Percentiles rank a stretch among this genome's conserved stretches.
These are phyloP conservation scores for Phytophthora agathidicida DNA, from an alignment of 352 stramenopile species.

Conservation along the genomic window DNA sequence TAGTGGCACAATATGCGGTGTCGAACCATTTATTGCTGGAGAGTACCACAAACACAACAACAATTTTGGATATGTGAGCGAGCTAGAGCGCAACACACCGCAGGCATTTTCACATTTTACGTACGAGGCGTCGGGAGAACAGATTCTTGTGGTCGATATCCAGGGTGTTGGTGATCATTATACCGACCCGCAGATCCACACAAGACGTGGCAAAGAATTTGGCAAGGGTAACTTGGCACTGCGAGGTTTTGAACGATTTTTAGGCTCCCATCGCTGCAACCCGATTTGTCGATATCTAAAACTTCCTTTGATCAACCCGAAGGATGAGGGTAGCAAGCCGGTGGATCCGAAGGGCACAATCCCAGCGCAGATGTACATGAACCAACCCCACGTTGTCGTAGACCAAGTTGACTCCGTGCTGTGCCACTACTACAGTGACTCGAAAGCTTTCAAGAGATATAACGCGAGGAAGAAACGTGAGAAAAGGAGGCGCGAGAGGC, in stretches of 20 bases:
- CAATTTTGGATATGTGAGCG: slow-evolving; percentile 84
- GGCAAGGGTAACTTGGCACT: slow-evolving; percentile 81
- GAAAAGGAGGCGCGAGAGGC: slow-evolving; percentile 37
- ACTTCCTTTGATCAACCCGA: slow-evolving; percentile 71
- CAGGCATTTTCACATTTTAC: slow-evolving; percentile 93
- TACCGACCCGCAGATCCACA: slow-evolving; percentile 96
- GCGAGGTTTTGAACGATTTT: slow-evolving; percentile 74
- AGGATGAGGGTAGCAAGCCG: slow-evolving; percentile 42
- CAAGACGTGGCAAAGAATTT: slow-evolving; percentile 77
- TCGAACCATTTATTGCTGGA: slow-evolving; percentile 79
- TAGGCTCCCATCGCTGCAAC: slow-evolving; percentile 83
- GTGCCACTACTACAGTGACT: slow-evolving; percentile 79
- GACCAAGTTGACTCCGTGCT: slow-evolving; percentile 68
- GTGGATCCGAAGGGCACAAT: slow-evolving; percentile 68
- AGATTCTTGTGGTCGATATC: slow-evolving; percentile 95
- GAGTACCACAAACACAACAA: slow-evolving; percentile 90
- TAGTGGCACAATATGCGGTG: slow-evolving; percentile 72
- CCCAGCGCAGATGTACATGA: slow-evolving; percentile 77
- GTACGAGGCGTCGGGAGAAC: slow-evolving; percentile 90
- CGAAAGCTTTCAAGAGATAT: slow-evolving; percentile 73
- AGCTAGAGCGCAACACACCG: slow-evolving; percentile 79
- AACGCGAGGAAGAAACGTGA: slow-evolving; percentile 50
- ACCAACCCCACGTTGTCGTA: slow-evolving; percentile 53
- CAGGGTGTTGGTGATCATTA: slow-evolving; percentile 95
- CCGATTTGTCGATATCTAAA: slow-evolving; percentile 82